phyloP scores from a whole-genome alignment of 2,329 filamentous ascomycete genomes.

The Geosmithia morbida region DNA sequence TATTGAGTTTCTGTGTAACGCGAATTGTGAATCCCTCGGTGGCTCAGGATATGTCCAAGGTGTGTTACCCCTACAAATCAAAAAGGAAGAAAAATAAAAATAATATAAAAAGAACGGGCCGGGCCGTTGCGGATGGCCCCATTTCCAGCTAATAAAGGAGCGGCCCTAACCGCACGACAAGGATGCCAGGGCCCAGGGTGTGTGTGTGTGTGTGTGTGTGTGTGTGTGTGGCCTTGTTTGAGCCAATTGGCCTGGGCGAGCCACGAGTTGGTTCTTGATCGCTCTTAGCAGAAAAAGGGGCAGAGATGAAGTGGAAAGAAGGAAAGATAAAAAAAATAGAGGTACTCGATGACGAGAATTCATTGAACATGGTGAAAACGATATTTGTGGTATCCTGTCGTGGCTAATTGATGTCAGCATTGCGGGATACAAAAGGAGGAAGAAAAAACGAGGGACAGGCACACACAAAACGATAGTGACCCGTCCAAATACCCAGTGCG shows the following conservation, averaged over 20 bases:
- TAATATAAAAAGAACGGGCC: background rate
- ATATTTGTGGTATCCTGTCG: background rate
- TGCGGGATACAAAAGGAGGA: background rate
- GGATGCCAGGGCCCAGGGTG: background rate
- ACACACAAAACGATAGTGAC: background rate
- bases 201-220: background rate
- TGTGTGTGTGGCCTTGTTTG: background rate
- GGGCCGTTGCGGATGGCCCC: background rate
- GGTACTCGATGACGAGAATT: background rate
- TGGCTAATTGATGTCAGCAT: background rate
- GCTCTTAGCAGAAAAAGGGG: background rate
- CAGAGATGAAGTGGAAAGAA: background rate
- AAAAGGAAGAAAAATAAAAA: background rate
- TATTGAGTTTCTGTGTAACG: background rate
- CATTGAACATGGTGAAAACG: background rate
- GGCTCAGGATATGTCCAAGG: background rate
- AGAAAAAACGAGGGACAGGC: background rate
- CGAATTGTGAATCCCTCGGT: background rate
- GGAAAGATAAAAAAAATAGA: background rate
- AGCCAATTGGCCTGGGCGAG: background rate
- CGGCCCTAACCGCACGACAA: background rate
- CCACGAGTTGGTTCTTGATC: background rate
- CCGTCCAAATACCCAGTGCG: constrained; percentile 1
- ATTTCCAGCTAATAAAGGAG: background rate
- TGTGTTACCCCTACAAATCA: background rate